These are phyloP conservation scores for Ophiostoma populinum DNA, from an alignment of 2,329 filamentous ascomycete genomes.

Conservation along the genomic window DNA sequence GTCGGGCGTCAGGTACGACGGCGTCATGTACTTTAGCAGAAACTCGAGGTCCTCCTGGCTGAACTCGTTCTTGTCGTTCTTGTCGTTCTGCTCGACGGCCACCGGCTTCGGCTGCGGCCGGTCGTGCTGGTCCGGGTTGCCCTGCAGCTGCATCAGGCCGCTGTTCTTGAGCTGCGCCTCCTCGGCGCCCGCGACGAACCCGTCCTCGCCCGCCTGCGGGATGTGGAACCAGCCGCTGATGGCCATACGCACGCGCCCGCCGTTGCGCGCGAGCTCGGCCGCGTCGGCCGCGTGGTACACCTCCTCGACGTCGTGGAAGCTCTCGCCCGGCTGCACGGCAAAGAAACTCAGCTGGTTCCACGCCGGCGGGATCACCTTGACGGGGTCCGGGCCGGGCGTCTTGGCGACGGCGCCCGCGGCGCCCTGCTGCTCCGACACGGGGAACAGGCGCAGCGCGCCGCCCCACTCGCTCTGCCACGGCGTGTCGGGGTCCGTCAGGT, in stretches of 20 bases:
- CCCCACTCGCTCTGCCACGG: slow-evolving; percentile 89
- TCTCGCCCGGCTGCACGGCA: slow-evolving; percentile 93
- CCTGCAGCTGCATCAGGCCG: slow-evolving; percentile 80
- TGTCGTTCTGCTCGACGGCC: slow-evolving; percentile 17
- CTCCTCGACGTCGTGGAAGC: slow-evolving; percentile 97
- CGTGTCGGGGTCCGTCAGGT: slow-evolving; percentile 79
- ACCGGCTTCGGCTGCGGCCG: slow-evolving; percentile 49
- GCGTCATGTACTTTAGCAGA: slow-evolving; percentile 74
- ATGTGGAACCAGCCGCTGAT: slow-evolving; percentile 99
- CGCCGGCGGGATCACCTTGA: slow-evolving; percentile 73
- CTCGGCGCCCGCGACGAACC: slow-evolving; percentile 74
- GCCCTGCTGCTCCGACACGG: slow-evolving; percentile 45
- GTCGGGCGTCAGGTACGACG: slow-evolving; percentile 82
- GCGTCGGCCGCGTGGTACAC: slow-evolving; percentile 58
- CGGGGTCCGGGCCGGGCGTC: slow-evolving; percentile 62
- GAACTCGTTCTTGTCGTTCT: slow-evolving; percentile 32
- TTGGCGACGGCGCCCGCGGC: slow-evolving; percentile 59
- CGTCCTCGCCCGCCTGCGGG: slow-evolving; percentile 83
- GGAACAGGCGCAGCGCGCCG: slow-evolving; percentile 76
- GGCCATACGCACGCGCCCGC: slow-evolving; percentile 78
- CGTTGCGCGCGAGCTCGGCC: slow-evolving; percentile 45
- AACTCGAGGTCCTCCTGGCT: slow-evolving; percentile 75
- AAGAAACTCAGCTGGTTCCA: slow-evolving; percentile 99
- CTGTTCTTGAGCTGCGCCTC: slow-evolving; percentile 79
- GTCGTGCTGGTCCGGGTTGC: slow-evolving; percentile 81